Evolutionary conservation across 176 grass and related monocot genomes (phyloP), one percentile per base, ranked within the genome.

Genomic region (Oryza officinalis): DNA sequence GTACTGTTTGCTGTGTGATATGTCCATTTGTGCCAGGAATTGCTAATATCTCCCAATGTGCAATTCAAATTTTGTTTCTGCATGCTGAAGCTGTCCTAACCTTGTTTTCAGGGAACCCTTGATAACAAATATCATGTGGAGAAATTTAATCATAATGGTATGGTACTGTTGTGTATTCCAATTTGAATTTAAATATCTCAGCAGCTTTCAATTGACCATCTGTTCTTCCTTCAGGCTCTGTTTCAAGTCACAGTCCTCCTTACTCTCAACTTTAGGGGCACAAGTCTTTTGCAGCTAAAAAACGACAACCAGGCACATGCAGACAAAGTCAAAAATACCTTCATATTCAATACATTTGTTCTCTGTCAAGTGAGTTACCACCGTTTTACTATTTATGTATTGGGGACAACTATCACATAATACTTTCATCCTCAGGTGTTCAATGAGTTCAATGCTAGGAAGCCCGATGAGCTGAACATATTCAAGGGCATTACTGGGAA

Each of bases 51-150:
- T 75, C 60, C 2, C 27, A 3, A 72, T 28, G 17, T 67, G 30
- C 67, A 54, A 71, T 31, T 74, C 13, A 59, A 49, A 85, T 81
- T 8, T 27, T 35, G 32, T 49, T 77, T 44, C 1, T 17, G 40
- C 13, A 17, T 72, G 60, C 74, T 82, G 63, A 87, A 50, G 10
- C 35, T 44, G 23, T 65, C 63, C 13, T 4, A 63, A 80, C 81
- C 26, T 81, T 84, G 69, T 83, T 73, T 86, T 65, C 79, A 98
- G 96, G 85, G 96, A 98, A 66, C 89, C 96, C 35, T 83, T 98
- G 77, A 59, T 98, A 82, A 94, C 96, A 85, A 98, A 98, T 92
- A 86, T 95, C 72, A 98, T 98, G 96, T 98, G 93, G 96, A 95
- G 93, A 77, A 99, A 99, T 75, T 85, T 96, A 70, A 80, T 99